Percentiles rank a stretch among this genome's conserved stretches.
Conservation (phyloP, 805 yeast species). For the Pichia gijzeniarum region DNA sequence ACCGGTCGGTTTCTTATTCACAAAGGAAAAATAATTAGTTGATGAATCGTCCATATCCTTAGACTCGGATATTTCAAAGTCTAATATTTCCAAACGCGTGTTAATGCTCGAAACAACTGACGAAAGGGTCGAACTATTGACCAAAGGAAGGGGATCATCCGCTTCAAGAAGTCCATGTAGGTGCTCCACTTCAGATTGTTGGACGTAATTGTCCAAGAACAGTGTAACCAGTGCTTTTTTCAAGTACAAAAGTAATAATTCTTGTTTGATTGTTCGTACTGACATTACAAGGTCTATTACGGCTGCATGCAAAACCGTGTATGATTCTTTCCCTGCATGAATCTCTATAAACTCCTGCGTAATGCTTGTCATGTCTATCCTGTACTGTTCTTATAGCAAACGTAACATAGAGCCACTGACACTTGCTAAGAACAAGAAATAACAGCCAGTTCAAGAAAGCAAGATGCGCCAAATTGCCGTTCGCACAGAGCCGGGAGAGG, state of each 20-base stretch:
- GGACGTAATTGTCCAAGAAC: neutral
- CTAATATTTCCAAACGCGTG: slow-evolving; percentile 29
- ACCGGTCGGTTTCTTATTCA: slow-evolving; percentile 37
- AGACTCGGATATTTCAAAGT: slow-evolving; percentile 33
- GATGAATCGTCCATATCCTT: slow-evolving; percentile 30
- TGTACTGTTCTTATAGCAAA: too few relatives aligned
- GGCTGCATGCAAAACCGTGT: slow-evolving; percentile 13
- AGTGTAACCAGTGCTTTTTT: slow-evolving; percentile 9
- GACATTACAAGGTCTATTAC: slow-evolving; percentile 16
- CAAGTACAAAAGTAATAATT: slow-evolving; percentile 6
- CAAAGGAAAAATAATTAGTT: slow-evolving; percentile 30
- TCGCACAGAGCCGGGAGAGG: too few relatives aligned
- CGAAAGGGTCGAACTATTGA: slow-evolving; percentile 6
- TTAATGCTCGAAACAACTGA: slow-evolving; percentile 22
- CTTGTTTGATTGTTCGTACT: slow-evolving; percentile 8
- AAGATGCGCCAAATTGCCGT: too few relatives aligned
- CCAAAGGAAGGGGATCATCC: slow-evolving; percentile 8
- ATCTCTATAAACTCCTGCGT: neutral
- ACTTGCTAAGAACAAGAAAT: too few relatives aligned
- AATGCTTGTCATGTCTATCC: neutral
- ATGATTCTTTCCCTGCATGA: neutral
- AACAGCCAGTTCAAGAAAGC: too few relatives aligned
- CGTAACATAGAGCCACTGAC: too few relatives aligned
- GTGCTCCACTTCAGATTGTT: neutral
- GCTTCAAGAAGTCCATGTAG: neutral